These are phyloP conservation scores for Mollisia scopiformis DNA, from an alignment of 2,329 filamentous ascomycete genomes.

Conservation along the genomic window DNA sequence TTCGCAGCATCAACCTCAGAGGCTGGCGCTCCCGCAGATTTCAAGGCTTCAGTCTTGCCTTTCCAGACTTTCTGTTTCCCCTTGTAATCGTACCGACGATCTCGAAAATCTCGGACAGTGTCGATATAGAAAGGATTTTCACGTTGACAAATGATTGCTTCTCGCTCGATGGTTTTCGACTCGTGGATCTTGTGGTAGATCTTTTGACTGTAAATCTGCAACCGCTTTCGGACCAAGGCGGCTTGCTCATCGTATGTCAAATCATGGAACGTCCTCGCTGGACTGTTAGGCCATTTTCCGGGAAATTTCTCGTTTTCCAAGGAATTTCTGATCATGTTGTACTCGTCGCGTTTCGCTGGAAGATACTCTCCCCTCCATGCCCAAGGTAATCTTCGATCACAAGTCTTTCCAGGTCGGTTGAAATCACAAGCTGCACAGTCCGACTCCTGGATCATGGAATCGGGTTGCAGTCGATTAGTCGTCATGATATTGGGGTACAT, in stretches of 20 bases:
- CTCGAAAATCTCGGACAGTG: constrained; percentile 93
- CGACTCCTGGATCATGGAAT: constrained; percentile 98
- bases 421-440: constrained; percentile 98
- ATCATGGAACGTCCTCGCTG: constrained; percentile 77
- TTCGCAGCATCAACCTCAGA: constrained; percentile 89
- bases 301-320: constrained; percentile 93
- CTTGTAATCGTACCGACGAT: constrained; percentile 97
- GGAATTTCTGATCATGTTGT: constrained; percentile 97
- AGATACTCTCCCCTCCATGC: constrained; percentile 97
- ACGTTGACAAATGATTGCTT: constrained; percentile 97
- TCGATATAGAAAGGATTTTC: constrained; percentile 99
- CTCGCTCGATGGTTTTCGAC: constrained; percentile 85
- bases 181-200: constrained; percentile 99
- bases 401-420: constrained; percentile 95
- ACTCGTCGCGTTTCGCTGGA: constrained; percentile 94
- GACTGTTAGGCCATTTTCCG: constrained; percentile 71
- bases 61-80: constrained; percentile 99
- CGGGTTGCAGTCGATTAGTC: constrained; percentile 93
- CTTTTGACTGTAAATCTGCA: constrained; percentile 95
- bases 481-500: constrained; percentile 99
- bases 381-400: constrained; percentile 93
- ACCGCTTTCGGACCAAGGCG: constrained; percentile 76
- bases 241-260: constrained; percentile 83
- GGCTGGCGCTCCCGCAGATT: constrained; percentile 75
- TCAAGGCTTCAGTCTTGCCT: constrained; percentile 86